A percentile compares a stretch with the other conserved stretches of the same genome.
Conservation (phyloP, 176 grass and related monocot genomes). For the Triticum dicoccoides region DNA sequence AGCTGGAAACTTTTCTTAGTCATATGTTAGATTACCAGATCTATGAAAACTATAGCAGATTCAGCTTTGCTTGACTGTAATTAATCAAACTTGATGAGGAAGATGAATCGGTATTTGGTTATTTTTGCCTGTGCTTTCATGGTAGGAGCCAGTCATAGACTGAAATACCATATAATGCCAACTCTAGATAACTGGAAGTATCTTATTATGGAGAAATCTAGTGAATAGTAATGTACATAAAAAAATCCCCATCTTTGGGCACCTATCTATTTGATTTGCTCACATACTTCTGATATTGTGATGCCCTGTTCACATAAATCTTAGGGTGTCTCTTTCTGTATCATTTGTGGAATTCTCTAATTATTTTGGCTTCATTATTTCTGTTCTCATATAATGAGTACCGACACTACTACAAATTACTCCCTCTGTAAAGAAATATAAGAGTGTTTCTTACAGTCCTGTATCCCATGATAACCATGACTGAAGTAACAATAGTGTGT, state of each 20-base stretch:
- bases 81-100: neutral
- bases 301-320: neutral
- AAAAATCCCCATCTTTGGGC: neutral
- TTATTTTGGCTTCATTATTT: neutral
- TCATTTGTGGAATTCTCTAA: neutral
- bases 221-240: neutral
- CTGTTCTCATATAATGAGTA: neutral
- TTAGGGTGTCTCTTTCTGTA: neutral
- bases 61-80: neutral
- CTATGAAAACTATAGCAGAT: neutral
- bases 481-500: neutral
- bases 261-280: neutral
- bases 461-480: neutral
- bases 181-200: neutral
- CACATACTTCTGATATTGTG: neutral
- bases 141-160: neutral
- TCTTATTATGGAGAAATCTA: neutral
- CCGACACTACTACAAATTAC: neutral
- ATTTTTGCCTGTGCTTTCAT: neutral
- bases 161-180: neutral
- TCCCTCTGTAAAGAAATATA: no score
- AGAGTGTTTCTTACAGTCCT: slow-evolving; percentile 1
- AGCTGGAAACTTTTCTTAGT: neutral
- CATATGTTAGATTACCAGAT: neutral
- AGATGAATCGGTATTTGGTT: neutral